Base-by-base conservation (phyloP, 768 basidiomycete genomes). In the Serendipita sp. region DNA sequence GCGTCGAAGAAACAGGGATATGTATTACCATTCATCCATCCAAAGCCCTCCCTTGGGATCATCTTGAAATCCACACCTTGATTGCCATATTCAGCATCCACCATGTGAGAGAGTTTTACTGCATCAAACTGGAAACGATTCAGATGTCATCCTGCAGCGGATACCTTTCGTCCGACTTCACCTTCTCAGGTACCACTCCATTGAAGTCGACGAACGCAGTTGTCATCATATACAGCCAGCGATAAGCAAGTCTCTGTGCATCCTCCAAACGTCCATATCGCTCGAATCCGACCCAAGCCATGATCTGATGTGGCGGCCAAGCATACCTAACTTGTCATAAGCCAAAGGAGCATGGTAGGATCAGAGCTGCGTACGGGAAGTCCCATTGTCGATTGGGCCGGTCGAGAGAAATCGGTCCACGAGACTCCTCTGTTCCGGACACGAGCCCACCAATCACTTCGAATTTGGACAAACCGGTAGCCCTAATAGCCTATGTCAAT, bases 211-310 rank as follows among this genome's bases (percentile, higher is more conserved):
- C 93, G 67, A 91, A 89, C 2, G 90, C 89, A 0, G 86, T 88
- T 9, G 92, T 93, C 88, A 92, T 90, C 94, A 99, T 96, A 77
- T 97, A 97, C n/a, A 96, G 80, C 82, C 89, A 99, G 61, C 95
- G 79, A 74, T 99, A 99, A 1, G 95, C 86, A 56, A 98, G 75
- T 51, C 96, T 81, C 66, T 95, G 91, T 1, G 93, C 90, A 66
- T 96, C 93, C 65, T 95, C 90, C 2, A 88, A 76, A 72, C 92
- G 96, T 1, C 95, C 95, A 70, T 99, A 99, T 61, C 95, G 85
- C 68, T 96, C 92, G 24, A 98, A 78, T 43, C 93, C 95, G 61
- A 97, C 92, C 95, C 95, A 99, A 1, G 87, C 77, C 89, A 98
- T 97, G 70, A 98, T 96, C 73, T 98, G 95, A 72, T 97, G 93